phyloP scores from a whole-genome alignment of 495 filamentous ascomycete genomes.

The Astrocystis sublimbata region DNA sequence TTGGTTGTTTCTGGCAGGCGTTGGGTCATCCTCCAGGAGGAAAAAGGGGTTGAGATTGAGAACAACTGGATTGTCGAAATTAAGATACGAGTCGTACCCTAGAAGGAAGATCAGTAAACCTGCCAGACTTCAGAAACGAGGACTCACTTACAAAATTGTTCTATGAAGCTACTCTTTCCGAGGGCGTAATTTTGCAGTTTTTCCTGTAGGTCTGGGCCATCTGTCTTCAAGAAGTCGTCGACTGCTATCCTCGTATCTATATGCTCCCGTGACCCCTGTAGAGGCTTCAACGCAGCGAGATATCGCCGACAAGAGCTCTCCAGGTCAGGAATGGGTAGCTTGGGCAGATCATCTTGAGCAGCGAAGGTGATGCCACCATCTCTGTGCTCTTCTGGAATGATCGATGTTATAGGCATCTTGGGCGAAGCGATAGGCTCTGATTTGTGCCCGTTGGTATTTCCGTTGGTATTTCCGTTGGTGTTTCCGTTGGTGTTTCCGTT shows the following conservation, averaged over 20 bases:
- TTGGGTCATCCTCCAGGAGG: constrained; percentile 94
- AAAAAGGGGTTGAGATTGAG: constrained; percentile 98
- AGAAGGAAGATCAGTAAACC: constrained; percentile 10
- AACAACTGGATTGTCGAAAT: constrained; percentile 97
- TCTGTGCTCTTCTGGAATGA: constrained; percentile 43
- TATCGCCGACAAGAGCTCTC: constrained; percentile 79
- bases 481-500: constrained; percentile 24
- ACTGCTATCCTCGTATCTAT: constrained; percentile 79
- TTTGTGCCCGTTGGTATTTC: constrained; percentile 23
- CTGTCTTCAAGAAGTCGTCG: constrained; percentile 78
- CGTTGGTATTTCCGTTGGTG: not conserved
- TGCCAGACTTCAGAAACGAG: not conserved
- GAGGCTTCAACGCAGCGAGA: constrained; percentile 72
- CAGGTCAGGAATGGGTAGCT: constrained; percentile 92
- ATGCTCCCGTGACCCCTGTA: constrained; percentile 81
- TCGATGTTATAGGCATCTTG: constrained; percentile 36
- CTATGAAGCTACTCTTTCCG: constrained; percentile 93
- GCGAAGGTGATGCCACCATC: constrained; percentile 79
- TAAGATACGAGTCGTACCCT: constrained; percentile 99
- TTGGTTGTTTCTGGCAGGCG: constrained; percentile 92
- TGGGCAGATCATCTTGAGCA: constrained; percentile 82
- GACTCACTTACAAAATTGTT: constrained; percentile 86
- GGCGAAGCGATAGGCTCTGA: constrained; percentile 24
- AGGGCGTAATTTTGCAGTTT: constrained; percentile 90
- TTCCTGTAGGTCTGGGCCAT: constrained; percentile 85